These are phyloP conservation scores for Arctium lappa DNA, from an alignment of 129 eudicot species.

Conservation along the genomic window DNA sequence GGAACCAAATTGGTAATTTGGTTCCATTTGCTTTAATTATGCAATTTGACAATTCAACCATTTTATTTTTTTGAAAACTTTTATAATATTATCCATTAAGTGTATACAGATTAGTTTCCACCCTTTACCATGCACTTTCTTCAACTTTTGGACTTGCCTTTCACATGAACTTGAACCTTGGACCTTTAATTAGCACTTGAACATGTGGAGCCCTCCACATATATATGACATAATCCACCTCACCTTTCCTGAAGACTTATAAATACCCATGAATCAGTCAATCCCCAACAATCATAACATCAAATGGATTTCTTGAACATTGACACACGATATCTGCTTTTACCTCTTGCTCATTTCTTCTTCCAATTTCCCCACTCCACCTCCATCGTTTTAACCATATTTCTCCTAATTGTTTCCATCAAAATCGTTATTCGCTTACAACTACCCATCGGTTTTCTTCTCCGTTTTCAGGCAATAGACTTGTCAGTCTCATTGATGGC, in stretches of 20 bases:
- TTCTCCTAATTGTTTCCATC: constrained; percentile 17
- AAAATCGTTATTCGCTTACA: neutral
- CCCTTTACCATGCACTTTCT: neutral
- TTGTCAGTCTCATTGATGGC: neutral
- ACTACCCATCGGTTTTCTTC: neutral
- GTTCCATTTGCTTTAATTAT: too few relatives aligned
- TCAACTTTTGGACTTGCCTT: neutral
- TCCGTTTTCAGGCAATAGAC: neutral
- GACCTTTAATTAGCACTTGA: too few relatives aligned
- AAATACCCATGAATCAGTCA: too few relatives aligned
- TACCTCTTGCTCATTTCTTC: neutral
- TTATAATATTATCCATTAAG: neutral
- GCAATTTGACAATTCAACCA: too few relatives aligned
- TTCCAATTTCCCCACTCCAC: neutral
- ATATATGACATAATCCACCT: neutral
- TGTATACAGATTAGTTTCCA: neutral
- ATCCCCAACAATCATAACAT: neutral
- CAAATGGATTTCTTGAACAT: neutral
- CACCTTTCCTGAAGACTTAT: neutral
- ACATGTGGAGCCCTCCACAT: too few relatives aligned
- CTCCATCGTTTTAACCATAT: constrained; percentile 8
- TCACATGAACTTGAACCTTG: neutral
- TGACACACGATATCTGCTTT: constrained; percentile 6
- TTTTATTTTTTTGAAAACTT: too few relatives aligned
- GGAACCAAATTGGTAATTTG: too few relatives aligned